Evolutionary conservation across 2,329 filamentous ascomycete species (phyloP), one percentile per base, ranked within the genome.

Genomic region (Claviceps digitariae): DNA sequence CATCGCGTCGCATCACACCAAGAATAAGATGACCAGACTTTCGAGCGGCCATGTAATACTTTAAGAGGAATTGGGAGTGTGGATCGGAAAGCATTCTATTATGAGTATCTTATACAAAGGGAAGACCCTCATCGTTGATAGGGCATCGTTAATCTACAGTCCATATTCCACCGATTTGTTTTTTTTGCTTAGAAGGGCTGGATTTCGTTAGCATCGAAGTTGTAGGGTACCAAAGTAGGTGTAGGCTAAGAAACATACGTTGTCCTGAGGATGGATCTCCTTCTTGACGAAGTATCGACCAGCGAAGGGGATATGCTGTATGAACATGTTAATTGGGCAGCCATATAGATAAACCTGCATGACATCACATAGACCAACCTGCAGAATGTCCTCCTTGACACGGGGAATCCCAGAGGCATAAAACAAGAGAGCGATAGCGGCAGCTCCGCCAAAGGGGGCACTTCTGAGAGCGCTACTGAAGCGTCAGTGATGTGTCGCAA

Each of bases 391-490:
- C 48, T 64, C 65, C 67, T 79, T 71, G 59, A 84, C 71, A 65
- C 73, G 74, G 59, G 82, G 82, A 49, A 84, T 76, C 60, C 81
- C 81, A 43, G 79, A 82, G 58, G 77, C 72, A 65, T 72, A 81
- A 73, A 78, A 80, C 61, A 83, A 73, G 57, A 81, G 70, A 58
- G 71, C 78, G 58, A 81, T 73, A 61, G 74, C 74, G 56, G 76
- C 78, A 55, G 79, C 77, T 56, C 70, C 79, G 55, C 79, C 79
- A 62, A 81, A 81, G 52, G 73, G 70, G 55, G 71, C 78, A 49
- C 75, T 43, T 48, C 51, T 48, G 48, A 56, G 13, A 25, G 55
- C 38, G 21, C 58, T 59, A 50, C 41, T 21, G 27, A 23, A 36
- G 6, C 20, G 46, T 53, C 38, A 54, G 48, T 45, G 2, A 50